phyloP scores from a whole-genome alignment of 108 stramenopile species.

The Ochromonas danica region DNA sequence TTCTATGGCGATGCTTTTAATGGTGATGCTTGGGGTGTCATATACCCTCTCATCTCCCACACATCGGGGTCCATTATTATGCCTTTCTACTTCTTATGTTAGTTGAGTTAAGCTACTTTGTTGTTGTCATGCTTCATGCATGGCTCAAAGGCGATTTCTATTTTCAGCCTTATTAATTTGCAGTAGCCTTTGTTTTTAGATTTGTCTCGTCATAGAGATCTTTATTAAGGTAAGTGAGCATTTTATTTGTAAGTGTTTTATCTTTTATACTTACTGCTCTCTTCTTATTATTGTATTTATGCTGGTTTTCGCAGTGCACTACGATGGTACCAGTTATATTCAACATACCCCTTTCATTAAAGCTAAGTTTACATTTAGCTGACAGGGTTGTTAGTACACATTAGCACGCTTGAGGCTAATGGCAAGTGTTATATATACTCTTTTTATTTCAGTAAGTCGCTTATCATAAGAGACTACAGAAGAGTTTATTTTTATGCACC shows the following conservation, averaged over 20 bases:
- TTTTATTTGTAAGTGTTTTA: constrained; percentile 18
- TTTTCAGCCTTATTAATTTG: constrained; percentile 17
- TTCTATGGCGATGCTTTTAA: constrained; percentile 10
- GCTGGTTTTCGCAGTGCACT: constrained; percentile 13
- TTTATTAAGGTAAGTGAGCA: constrained; percentile 17
- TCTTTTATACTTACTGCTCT: constrained; percentile 17
- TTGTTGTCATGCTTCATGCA: constrained; percentile 15
- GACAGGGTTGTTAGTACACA: constrained; percentile 15
- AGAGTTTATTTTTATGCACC: constrained; percentile 17
- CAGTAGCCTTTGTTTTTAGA: constrained; percentile 9
- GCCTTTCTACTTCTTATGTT: constrained; percentile 1
- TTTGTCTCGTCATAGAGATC: constrained; percentile 15
- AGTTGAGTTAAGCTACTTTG: constrained; percentile 1
- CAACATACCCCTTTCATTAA: constrained; percentile 16
- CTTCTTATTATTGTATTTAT: constrained; percentile 18
- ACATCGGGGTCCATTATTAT: constrained; percentile 9
- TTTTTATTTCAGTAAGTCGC: constrained; percentile 17
- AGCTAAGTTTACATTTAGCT: constrained; percentile 17
- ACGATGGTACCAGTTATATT: constrained; percentile 16
- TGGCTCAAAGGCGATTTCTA: constrained; percentile 10
- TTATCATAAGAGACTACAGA: constrained; percentile 17
- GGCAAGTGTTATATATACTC: constrained; percentile 16
- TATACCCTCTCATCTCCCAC: constrained; percentile 14
- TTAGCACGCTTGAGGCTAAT: constrained; percentile 15
- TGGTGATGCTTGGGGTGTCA: constrained; percentile 13